These are phyloP conservation scores for Batrachochytrium dendrobatidis DNA, from an alignment of 371 early-diverging fungal genomes.

Conservation along the genomic window DNA sequence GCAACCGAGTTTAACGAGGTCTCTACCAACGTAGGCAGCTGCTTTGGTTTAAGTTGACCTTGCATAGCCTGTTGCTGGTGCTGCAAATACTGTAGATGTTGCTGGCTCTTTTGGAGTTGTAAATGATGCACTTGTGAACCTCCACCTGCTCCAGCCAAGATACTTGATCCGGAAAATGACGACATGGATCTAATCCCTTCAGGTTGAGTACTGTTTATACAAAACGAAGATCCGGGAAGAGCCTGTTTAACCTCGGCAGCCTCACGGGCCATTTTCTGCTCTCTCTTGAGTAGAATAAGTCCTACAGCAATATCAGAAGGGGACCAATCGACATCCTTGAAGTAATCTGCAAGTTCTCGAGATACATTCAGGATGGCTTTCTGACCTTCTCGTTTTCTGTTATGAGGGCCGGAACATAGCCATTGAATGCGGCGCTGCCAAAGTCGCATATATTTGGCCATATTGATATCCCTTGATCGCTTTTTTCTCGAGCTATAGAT, in stretches of 20 bases:
- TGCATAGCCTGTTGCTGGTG: no score
- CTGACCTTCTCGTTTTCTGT: constrained; percentile 12
- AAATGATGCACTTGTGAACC: no score
- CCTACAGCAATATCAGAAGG: constrained; percentile 34
- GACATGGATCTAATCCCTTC: no score
- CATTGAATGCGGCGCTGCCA: constrained; percentile 29
- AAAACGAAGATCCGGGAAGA: not conserved
- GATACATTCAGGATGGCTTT: constrained; percentile 16
- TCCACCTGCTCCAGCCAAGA: no score
- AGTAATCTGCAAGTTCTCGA: constrained; percentile 18
- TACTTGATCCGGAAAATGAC: no score
- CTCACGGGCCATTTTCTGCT: constrained; percentile 26
- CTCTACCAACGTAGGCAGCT: no score
- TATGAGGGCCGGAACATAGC: constrained; percentile 9
- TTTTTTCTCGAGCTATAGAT: constrained; percentile 9
- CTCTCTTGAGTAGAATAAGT: constrained; percentile 33
- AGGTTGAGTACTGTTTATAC: not conserved
- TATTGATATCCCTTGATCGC: constrained; percentile 2
- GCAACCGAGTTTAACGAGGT: no score
- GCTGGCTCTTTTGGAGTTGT: no score
- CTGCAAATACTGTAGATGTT: no score
- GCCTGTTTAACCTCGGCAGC: not conserved
- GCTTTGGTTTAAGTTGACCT: no score
- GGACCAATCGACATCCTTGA: constrained; percentile 39
- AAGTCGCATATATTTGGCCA: constrained; percentile 12